Conservation (phyloP, 495 filamentous ascomycete genomes). For the Friedmanniomyces simplex region DNA sequence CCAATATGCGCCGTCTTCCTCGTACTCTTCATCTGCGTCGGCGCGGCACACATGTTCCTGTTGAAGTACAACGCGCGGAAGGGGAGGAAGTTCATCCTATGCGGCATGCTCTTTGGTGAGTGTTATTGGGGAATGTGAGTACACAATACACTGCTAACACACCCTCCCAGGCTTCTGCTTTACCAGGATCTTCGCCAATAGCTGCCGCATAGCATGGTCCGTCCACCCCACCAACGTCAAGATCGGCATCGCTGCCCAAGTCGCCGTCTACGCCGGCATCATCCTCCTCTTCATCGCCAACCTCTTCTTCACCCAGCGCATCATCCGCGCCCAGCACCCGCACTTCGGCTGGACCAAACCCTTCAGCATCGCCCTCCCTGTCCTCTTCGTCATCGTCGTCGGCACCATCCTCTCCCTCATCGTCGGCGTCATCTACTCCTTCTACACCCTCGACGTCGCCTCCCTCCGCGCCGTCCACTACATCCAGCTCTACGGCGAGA, state of each 20-base stretch:
- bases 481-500: slow-evolving; percentile 56
- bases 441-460: slow-evolving; percentile 51
- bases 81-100: slow-evolving; percentile 35
- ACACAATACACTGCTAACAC: neutral
- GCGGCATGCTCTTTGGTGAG: slow-evolving; percentile 52
- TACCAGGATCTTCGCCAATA: slow-evolving; percentile 26
- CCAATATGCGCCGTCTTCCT: slow-evolving; percentile 29
- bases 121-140: neutral
- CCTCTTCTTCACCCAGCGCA: slow-evolving; percentile 66
- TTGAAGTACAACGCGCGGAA: slow-evolving; percentile 22
- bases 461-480: slow-evolving; percentile 44
- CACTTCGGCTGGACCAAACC: slow-evolving; percentile 53
- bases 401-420: slow-evolving; percentile 60
- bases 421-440: slow-evolving; percentile 49
- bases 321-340: slow-evolving; percentile 64
- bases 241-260: slow-evolving; percentile 30
- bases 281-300: slow-evolving; percentile 74
- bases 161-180: slow-evolving; percentile 29
- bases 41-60: slow-evolving; percentile 22
- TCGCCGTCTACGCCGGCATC: slow-evolving; percentile 64
- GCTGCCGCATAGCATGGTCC: slow-evolving; percentile 26
- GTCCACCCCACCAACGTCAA: slow-evolving; percentile 16
- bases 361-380: slow-evolving; percentile 41
- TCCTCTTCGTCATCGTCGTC: slow-evolving; percentile 51
- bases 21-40: slow-evolving; percentile 26